Evolutionary conservation across 192 early-diverging fungal genomes (phyloP), one percentile per base, ranked within the genome.

Genomic region (Spizellomyces sp.): DNA sequence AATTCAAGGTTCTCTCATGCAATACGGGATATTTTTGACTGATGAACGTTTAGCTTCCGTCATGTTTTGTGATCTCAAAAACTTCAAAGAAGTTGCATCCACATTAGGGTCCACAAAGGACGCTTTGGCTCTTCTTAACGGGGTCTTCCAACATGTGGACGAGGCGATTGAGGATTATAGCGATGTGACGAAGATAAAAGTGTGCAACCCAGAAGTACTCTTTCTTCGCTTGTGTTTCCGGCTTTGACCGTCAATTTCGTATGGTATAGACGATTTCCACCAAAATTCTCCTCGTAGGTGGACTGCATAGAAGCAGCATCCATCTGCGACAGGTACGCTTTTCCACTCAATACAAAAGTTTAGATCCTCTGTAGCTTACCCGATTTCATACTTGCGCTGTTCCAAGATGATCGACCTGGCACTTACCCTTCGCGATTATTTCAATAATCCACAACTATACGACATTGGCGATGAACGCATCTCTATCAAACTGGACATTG

Each of bases 61-160:
- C 45, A 83, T 83, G 82, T 83, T 83, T 62, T 67, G 74, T 12
- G 82, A 83, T 42, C 64, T 83, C 5, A 80, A 81, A 60, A 83
- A 83, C 74, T 81, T 75, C 75, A 83, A 80, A 55, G 75, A 83
- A 48, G 63, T 81, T 0, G 62, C 73, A 6, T 65, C 66, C 14
- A 67, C 56, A 17, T 48, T 81, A n/a, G 79, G 79, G 9, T 81
- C 79, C 17, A 80, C 69, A 8, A 67, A 73, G 62, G 70, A 71
- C 9, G 79, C 80, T 1, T 42, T 81, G 21, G 74, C 56, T 9
- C 58, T 83, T 7, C 61, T 83, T 10, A 83, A 83, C 57, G 76
- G 77, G 7, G 72, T 81, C 56, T 83, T 83, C 61, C 71, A 79
- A 54, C 65, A 79, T 47, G 76, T 83, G 77, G 82, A 83, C 58